Evolutionary conservation across 2,329 filamentous ascomycete species (phyloP).

Genomic region (Tolypocladium nubicola): DNA sequence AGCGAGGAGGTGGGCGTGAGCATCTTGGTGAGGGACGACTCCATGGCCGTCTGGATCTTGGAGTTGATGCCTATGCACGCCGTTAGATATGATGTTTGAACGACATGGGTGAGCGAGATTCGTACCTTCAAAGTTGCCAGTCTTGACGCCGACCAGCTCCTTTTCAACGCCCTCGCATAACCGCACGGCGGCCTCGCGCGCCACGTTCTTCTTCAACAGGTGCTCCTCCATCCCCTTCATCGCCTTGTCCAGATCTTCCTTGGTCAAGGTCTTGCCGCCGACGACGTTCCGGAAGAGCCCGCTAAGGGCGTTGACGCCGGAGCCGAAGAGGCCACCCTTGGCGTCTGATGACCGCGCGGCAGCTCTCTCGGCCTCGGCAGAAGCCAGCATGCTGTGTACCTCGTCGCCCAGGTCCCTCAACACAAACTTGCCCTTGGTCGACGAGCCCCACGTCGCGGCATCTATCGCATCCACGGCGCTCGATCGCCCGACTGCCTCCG

Average conservation of each 20-base stretch:
- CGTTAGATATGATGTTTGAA: no score
- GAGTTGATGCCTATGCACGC: slow-evolving; percentile 51
- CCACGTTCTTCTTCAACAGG: slow-evolving; percentile 89
- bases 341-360: slow-evolving; percentile 34
- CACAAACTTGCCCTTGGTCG: slow-evolving; percentile 83
- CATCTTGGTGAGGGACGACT: slow-evolving; percentile 86
- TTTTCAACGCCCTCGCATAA: slow-evolving; percentile 86
- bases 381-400: slow-evolving; percentile 77
- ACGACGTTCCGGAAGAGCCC: slow-evolving; percentile 91
- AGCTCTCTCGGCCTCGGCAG: slow-evolving; percentile 57
- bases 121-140: slow-evolving; percentile 72
- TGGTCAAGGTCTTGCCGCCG: slow-evolving; percentile 84
- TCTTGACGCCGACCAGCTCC: slow-evolving; percentile 84
- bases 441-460: slow-evolving; percentile 75
- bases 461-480: slow-evolving; percentile 64
- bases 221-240: slow-evolving; percentile 96
- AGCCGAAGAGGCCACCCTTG: slow-evolving; percentile 59
- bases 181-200: slow-evolving; percentile 82
- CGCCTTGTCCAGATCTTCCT: slow-evolving; percentile 80
- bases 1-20: slow-evolving; percentile 91
- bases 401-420: slow-evolving; percentile 89
- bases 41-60: slow-evolving; percentile 77
- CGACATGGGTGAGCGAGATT: neutral
- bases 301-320: slow-evolving; percentile 71
- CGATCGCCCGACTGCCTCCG: slow-evolving; percentile 36